Percentiles rank a stretch among this genome's conserved stretches.
These are phyloP conservation scores for Erythrobasidium hasegawianum DNA, from an alignment of 1,284 basidiomycete species.

Conservation along the genomic window DNA sequence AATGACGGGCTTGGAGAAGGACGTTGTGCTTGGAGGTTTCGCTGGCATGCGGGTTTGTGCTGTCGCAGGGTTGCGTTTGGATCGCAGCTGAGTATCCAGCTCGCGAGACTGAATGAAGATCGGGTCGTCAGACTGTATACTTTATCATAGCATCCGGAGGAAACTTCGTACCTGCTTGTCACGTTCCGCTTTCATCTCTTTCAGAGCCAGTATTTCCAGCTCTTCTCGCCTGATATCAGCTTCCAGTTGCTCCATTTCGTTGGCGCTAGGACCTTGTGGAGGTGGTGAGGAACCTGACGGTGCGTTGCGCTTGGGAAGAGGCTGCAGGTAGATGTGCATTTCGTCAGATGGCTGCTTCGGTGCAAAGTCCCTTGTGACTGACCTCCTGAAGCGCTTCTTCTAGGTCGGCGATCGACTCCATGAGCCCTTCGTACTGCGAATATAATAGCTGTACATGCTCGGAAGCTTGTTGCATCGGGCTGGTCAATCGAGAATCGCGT, in stretches of 20 bases:
- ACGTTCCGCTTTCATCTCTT: constrained; percentile 39
- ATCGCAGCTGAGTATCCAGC: not conserved
- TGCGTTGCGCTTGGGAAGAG: not conserved
- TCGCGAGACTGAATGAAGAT: not conserved
- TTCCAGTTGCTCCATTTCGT: constrained; percentile 36
- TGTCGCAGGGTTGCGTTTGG: not conserved
- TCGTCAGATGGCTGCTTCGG: not conserved
- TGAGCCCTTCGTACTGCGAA: constrained; percentile 40
- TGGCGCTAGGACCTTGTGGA: constrained; percentile 3
- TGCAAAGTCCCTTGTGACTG: not conserved
- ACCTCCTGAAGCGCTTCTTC: constrained; percentile 39
- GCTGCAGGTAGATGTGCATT: not conserved
- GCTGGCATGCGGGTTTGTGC: no score
- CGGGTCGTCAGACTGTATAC: not conserved
- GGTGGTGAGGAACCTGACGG: not conserved
- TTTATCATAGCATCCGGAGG: no score
- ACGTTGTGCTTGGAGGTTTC: no score
- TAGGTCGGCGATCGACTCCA: constrained; percentile 38
- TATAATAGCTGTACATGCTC: constrained; percentile 43
- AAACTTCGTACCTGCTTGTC: constrained; percentile 6
- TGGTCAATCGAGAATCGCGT: not conserved
- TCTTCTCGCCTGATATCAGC: constrained; percentile 43
- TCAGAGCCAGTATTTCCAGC: constrained; percentile 42
- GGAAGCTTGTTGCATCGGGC: constrained; percentile 39
- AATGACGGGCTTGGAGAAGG: not conserved